Conservation (phyloP, 805 yeast species). For the Isabelozyma gotoi region DNA sequence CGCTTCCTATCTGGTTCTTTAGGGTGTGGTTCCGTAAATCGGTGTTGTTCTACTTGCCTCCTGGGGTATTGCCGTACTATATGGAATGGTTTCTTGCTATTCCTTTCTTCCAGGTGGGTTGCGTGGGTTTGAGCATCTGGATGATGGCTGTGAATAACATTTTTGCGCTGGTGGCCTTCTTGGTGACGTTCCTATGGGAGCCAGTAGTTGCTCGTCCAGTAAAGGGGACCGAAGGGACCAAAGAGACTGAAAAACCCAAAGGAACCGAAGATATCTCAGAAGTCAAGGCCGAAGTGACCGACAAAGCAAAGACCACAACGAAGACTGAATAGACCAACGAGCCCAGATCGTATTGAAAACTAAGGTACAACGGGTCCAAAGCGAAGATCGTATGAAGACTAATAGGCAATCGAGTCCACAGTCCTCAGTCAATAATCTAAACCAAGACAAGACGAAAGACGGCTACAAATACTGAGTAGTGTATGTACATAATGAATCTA, state of each 20-base stretch:
- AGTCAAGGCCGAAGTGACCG: constrained; percentile 3
- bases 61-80: constrained; percentile 52
- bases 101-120: constrained; percentile 62
- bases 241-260: constrained; percentile 9
- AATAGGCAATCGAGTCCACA: no score
- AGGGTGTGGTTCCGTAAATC: constrained; percentile 53
- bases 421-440: no score
- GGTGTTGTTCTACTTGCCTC: constrained; percentile 60
- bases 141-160: constrained; percentile 42
- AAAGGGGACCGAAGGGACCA: neutral
- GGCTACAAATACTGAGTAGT: no score
- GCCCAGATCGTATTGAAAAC: no score
- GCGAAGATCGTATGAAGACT: no score
- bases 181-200: constrained; percentile 20
- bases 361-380: no score
- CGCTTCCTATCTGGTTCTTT: constrained; percentile 47
- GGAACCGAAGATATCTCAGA: constrained; percentile 7
- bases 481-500: no score
- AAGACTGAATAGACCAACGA: constrained; percentile 1
- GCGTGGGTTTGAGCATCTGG: constrained; percentile 62
- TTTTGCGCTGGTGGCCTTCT: constrained; percentile 17
- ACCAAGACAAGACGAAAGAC: no score
- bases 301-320: neutral
- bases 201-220: constrained; percentile 8
- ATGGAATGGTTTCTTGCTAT: constrained; percentile 60